These are phyloP conservation scores for Pyracantha coccinea DNA, from an alignment of 331 rosid species.

Conservation along the genomic window DNA sequence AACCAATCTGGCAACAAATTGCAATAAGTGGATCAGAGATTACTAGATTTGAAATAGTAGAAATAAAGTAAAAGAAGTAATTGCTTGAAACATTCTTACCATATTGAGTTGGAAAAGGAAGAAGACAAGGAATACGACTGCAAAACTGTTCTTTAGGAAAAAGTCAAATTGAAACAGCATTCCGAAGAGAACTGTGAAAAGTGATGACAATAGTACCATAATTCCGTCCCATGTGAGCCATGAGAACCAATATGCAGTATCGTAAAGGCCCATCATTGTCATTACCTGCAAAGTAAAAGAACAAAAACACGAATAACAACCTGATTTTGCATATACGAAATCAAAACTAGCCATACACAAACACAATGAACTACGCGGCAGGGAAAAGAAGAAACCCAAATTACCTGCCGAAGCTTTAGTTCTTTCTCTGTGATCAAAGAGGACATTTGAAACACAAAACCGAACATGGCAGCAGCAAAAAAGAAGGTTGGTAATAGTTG, in stretches of 20 bases:
- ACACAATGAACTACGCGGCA: background rate
- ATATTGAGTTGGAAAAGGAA: slow-evolving; percentile 82
- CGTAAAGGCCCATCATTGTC: slow-evolving; percentile 83
- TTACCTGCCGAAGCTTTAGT: slow-evolving; percentile 94
- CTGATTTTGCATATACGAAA: too few relatives aligned
- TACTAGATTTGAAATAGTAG: background rate
- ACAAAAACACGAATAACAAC: too few relatives aligned
- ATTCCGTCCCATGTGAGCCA: slow-evolving; percentile 80
- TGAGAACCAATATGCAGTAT: slow-evolving; percentile 76
- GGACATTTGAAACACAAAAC: slow-evolving; percentile 78
- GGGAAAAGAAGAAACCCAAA: background rate
- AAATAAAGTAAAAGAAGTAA: slow-evolving; percentile 1
- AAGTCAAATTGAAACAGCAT: slow-evolving; percentile 75
- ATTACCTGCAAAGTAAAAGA: slow-evolving; percentile 43
- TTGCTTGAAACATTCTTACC: slow-evolving; percentile 36
- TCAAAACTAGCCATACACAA: background rate
- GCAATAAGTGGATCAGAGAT: background rate
- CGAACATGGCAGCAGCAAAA: slow-evolving; percentile 77
- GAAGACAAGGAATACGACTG: slow-evolving; percentile 48
- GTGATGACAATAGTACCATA: slow-evolving; percentile 54
- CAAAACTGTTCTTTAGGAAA: slow-evolving; percentile 65
- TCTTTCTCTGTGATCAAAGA: slow-evolving; percentile 79
- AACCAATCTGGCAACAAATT: slow-evolving; percentile 51
- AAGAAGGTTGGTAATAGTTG: slow-evolving; percentile 57
- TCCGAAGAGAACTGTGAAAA: slow-evolving; percentile 72